Evolutionary conservation across 2,329 filamentous ascomycete species (phyloP), one percentile per base, ranked within the genome.

Genomic region (Blumeria graminis): DNA sequence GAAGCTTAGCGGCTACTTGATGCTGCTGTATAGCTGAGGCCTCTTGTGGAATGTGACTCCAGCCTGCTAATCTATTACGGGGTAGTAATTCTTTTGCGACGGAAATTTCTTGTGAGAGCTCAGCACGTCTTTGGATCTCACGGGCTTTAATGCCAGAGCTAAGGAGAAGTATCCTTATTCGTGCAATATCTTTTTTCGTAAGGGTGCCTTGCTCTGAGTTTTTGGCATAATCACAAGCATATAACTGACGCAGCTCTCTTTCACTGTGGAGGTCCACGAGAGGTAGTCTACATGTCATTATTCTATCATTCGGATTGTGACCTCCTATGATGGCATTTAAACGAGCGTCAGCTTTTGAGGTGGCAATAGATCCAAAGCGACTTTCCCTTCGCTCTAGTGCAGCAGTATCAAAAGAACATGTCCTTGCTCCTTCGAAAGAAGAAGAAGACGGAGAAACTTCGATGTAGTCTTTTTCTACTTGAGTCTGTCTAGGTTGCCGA

Each of bases 91-190:
- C 62, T 41, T 60, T 58, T 16, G 11, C 14, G 18, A 1, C 34
- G 10, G 50, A 18, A 6, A 53, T 16, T 7, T 43, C 39, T 9
- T n/a, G n/a, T 33, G 22, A n/a, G n/a, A 58, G 52, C 52, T 65
- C 65, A 3, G 83, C 80, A 51, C 82, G 77, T 3, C 80, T 76
- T 33, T 75, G 74, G 56, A 95, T 85, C 64, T 92, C 86, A 63
- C 81, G 81, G 0, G 90, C 89, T 69, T 93, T 94, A 64, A 95
- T 81, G n/a, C 88, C 89, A 0, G 87, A 86, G 60, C 82, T 84
- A 22, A 94, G 72, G 43, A 94, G 77, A 8, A 93, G 73, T 0
- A 86, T 78, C 57, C 80, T 77, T 1, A 89, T 75, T n/a, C 87
- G 81, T 14, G 84, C 84, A 56, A 94, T 76, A 62, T 95, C 90